Base-by-base conservation (phyloP, 768 basidiomycete species). In the Russula emetica region DNA sequence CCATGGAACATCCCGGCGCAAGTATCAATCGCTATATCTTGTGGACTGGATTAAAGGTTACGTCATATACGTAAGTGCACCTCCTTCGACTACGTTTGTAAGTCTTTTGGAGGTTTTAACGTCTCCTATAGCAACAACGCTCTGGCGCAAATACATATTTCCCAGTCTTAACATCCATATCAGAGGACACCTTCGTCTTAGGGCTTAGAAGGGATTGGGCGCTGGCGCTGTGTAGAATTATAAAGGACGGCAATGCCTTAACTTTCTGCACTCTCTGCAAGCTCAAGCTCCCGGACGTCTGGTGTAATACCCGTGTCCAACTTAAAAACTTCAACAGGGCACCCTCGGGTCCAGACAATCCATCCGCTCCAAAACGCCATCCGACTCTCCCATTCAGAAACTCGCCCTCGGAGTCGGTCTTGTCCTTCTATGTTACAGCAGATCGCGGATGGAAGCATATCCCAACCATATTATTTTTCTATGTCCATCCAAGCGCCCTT, bases 181-280 rank as follows among this genome's bases (percentile, higher is more conserved):
- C 63, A 11, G 24, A 36, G 13, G 63, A 60, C 16, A 55, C 50
- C 1, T 50, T 60, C 1, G 54, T 56, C 13, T 36, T 64, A 36
- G 63, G 38, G 13, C 58, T 40, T 24, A 56, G 34, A 28, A 54
- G 58, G 8, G 58, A 64, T 10, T 64, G 63, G 63, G 63, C 63
- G 24, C 28, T 64, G 5, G 63, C 60, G 11, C 5, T 64, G 22
- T 64, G 63, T n/a, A 60, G 34, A 49, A 36, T 60, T 20, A 26
- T 30, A 30, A 55, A 32, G 42, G 49, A 51, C 11, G 44, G 10
- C 3, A 22, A 38, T 14, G 3, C 22, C 7, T 56, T 42, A 24
- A 34, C 54, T 5, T n/a, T 64, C 28, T 26, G 54, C 36, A 60
- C 54, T 20, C 58, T 64, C 14, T 56, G 63, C 53, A 42, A 34